A percentile compares a stretch with the other conserved stretches of the same genome.
phyloP scores from a whole-genome alignment of 1,284 basidiomycete genomes.

The Trichosporon faecale region DNA sequence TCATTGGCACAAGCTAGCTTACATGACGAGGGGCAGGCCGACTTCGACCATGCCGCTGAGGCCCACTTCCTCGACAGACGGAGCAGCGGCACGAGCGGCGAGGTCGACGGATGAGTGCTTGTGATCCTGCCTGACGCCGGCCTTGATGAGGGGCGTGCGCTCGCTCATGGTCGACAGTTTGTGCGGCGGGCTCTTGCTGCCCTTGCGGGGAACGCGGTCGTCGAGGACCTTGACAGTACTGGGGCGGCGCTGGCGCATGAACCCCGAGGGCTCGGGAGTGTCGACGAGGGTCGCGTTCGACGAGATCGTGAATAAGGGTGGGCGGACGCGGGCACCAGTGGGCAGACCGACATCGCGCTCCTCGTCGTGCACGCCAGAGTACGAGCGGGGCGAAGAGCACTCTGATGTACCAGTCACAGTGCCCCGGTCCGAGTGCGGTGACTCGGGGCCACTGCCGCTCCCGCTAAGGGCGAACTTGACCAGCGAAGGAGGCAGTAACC shows the following conservation, averaged over 20 bases:
- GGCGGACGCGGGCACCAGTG: not conserved
- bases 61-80: conserved; percentile 17
- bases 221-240: conserved; percentile 39
- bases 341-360: conserved; percentile 20
- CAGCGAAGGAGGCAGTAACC: conserved; percentile 38
- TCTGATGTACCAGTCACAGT: not conserved
- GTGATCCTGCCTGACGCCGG: conserved; percentile 43
- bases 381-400: conserved; percentile 18
- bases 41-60: conserved; percentile 45
- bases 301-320: conserved; percentile 1
- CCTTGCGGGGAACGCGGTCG: not conserved
- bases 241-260: conserved; percentile 34
- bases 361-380: conserved; percentile 13
- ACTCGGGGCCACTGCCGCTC: conserved; percentile 5
- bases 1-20: conserved; percentile 1
- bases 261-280: conserved; percentile 3
- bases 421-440: not conserved
- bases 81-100: conserved; percentile 2
- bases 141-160: conserved; percentile 47
- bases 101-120: conserved; percentile 30
- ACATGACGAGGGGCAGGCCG: conserved; percentile 44
- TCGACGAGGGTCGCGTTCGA: conserved; percentile 9
- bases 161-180: conserved; percentile 24
- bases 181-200: not conserved
- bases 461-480: conserved; percentile 24